Conservation (phyloP, 495 filamentous ascomycete species). For the Penicillium pulvis region DNA sequence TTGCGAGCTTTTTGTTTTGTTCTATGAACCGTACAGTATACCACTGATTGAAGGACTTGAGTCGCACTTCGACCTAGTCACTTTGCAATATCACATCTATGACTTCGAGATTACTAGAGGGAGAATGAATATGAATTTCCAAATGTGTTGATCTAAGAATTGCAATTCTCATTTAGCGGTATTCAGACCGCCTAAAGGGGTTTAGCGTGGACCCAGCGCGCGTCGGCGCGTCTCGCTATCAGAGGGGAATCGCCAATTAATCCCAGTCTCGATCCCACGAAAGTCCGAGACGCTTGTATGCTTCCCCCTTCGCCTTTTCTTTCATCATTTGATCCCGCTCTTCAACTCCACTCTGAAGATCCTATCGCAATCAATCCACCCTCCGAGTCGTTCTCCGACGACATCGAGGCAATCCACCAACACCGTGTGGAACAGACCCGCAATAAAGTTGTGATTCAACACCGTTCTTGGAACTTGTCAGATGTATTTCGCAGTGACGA, state of each 20-base stretch:
- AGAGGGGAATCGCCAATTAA: slow-evolving; percentile 18
- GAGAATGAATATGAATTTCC: too few relatives aligned
- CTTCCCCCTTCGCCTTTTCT: slow-evolving; percentile 40
- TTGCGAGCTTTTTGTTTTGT: slow-evolving; percentile 20
- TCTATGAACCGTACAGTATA: slow-evolving; percentile 35
- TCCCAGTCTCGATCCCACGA: slow-evolving; percentile 4
- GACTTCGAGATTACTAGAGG: background rate
- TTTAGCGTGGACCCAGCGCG: slow-evolving; percentile 38
- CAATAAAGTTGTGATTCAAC: slow-evolving; percentile 65
- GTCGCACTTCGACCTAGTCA: slow-evolving; percentile 12
- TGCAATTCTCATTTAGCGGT: background rate
- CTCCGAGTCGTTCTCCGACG: slow-evolving; percentile 56
- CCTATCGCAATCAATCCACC: slow-evolving; percentile 27
- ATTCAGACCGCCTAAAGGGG: slow-evolving; percentile 21
- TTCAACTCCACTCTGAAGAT: slow-evolving; percentile 53
- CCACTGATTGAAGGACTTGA: slow-evolving; percentile 29
- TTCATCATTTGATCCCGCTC: slow-evolving; percentile 56
- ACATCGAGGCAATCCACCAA: slow-evolving; percentile 59
- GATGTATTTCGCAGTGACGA: slow-evolving; percentile 68
- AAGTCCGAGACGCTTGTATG: slow-evolving; percentile 34
- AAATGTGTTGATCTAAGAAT: too few relatives aligned
- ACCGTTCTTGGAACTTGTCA: slow-evolving; percentile 57
- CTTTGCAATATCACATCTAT: slow-evolving; percentile 17
- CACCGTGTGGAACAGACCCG: slow-evolving; percentile 52
- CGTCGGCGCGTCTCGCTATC: slow-evolving; percentile 34